Evolutionary conservation across 176 grass and related monocot species (phyloP).

Genomic region (Areca catechu): DNA sequence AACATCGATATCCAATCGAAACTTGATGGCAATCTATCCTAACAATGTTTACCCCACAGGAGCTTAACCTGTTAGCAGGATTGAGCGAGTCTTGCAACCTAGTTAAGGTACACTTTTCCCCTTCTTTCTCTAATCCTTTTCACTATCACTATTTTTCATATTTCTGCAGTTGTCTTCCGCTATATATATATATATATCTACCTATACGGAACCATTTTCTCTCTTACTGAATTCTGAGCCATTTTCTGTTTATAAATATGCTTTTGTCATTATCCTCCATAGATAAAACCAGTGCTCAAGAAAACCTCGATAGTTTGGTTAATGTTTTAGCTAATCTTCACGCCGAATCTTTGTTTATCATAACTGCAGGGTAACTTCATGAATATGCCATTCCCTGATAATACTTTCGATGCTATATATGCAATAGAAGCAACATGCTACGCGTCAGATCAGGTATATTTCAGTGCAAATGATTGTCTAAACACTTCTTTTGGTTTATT

Average conservation of each 20-base stretch:
- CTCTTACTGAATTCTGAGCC: no score
- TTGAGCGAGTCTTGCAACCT: constrained; percentile 64
- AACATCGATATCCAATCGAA: background rate
- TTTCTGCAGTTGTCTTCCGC: no score
- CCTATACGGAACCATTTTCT: no score
- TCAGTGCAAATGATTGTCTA: background rate
- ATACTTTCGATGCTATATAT: background rate
- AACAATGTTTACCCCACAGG: constrained; percentile 28
- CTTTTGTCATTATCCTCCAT: no score
- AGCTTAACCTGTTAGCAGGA: constrained; percentile 61
- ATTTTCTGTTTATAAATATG: no score
- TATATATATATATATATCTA: no score
- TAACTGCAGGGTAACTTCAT: background rate
- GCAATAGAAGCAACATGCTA: background rate
- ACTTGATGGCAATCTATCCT: no score
- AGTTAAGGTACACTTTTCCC: constrained; percentile 59
- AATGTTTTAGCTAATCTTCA: no score
- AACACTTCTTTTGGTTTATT: background rate
- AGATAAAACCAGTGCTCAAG: no score
- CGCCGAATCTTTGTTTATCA: no score
- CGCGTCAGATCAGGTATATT: background rate
- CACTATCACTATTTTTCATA: no score
- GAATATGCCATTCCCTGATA: background rate
- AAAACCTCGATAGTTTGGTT: no score
- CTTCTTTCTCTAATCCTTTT: background rate